Percentiles rank a stretch among this genome's conserved stretches.
phyloP scores from a whole-genome alignment of 352 stramenopile species.

The Aphanomyces cochlioides region DNA sequence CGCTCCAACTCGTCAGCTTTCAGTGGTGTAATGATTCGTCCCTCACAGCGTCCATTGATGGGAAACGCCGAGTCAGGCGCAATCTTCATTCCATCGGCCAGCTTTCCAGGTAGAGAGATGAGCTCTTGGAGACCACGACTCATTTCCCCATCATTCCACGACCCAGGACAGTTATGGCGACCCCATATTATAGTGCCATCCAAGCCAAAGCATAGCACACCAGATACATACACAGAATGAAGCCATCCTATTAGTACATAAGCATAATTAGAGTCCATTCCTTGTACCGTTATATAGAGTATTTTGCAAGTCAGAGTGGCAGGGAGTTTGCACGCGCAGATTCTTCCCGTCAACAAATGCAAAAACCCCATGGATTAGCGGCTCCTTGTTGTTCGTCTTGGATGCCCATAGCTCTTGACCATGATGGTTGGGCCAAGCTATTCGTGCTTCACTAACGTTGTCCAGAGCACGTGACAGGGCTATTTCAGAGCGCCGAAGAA shows the following conservation, averaged over 20 bases:
- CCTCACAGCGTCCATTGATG: slow-evolving; percentile 1
- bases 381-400: neutral
- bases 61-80: slow-evolving; percentile 30
- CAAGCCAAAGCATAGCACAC: too few species aligned
- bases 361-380: neutral
- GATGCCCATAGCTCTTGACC: neutral
- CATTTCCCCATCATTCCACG: slow-evolving; percentile 30
- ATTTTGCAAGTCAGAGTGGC: neutral
- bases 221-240: neutral
- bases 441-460: too few species aligned
- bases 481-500: neutral
- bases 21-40: slow-evolving; percentile 21
- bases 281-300: neutral
- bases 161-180: slow-evolving; percentile 28
- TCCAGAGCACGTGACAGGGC: too few species aligned
- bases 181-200: slow-evolving; percentile 20
- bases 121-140: slow-evolving; percentile 1
- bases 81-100: too few species aligned
- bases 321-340: neutral
- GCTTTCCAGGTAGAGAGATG: too few species aligned
- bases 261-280: neutral
- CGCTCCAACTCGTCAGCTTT: slow-evolving; percentile 27
- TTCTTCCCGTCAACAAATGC: slow-evolving; percentile 1
- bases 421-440: too few species aligned
- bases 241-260: neutral